Evolutionary conservation across 2,329 filamentous ascomycete species (phyloP).

Genomic region (Acephala macrosclerotiorum): DNA sequence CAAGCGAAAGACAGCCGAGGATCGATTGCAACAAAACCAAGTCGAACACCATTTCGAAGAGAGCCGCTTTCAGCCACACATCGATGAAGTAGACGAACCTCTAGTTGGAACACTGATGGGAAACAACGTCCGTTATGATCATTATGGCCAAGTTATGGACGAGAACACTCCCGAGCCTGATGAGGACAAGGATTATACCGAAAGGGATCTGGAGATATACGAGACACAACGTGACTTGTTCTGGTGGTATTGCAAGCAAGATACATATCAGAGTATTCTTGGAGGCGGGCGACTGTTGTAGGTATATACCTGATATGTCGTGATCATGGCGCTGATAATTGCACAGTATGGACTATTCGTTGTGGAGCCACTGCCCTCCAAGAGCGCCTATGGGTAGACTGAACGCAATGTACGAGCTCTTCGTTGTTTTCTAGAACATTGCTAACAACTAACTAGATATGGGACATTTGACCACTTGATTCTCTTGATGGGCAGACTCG

Average conservation of each 20-base stretch:
- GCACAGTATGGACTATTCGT: conserved; percentile 68
- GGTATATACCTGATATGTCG: conserved; percentile 49
- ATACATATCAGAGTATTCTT: conserved; percentile 88
- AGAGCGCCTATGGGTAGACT: conserved; percentile 79
- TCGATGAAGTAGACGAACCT: conserved; percentile 59
- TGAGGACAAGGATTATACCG: conserved; percentile 34
- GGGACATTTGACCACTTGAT: conserved; percentile 90
- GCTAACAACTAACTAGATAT: conserved; percentile 62
- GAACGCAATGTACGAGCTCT: conserved; percentile 69
- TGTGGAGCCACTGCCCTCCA: conserved; percentile 89
- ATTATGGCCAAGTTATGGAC: conserved; percentile 56
- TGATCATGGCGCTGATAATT: conserved; percentile 14
- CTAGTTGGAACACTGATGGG: conserved; percentile 66
- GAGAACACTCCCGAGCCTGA: conserved; percentile 26
- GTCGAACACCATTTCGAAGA: conserved; percentile 27
- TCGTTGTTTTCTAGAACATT: background rate
- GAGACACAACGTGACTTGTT: conserved; percentile 85
- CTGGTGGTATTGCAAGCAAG: conserved; percentile 97
- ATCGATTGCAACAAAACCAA: conserved; percentile 28
- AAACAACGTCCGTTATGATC: conserved; percentile 62
- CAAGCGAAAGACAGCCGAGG: conserved; percentile 63
- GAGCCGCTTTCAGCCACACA: conserved; percentile 32
- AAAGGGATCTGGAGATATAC: conserved; percentile 77
- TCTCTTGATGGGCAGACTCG: conserved; percentile 79
- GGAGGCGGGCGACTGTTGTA: conserved; percentile 87